Base-by-base conservation (phyloP, 2,329 filamentous ascomycete species). In the Geoglossum cookeanum region DNA sequence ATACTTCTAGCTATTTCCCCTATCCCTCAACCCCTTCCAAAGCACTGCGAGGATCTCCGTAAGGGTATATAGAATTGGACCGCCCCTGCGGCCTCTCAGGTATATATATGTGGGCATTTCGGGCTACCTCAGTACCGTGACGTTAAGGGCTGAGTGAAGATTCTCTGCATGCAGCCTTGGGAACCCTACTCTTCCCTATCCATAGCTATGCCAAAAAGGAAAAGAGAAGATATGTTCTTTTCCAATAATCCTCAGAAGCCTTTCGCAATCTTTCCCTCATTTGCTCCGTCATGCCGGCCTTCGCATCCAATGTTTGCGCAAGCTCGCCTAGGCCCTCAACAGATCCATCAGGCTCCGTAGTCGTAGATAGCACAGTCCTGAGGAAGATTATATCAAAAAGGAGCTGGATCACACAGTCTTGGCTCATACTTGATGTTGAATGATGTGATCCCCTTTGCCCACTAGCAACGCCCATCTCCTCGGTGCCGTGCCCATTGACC, bases 141-240 rank as follows among this genome's bases (percentile, higher is more conserved):
- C 22, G 22, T 22, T 22, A 1, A 22, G 22, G 22, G 22, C 22
- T 22, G 22, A 22, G 22, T 22, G 22, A 22, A 22, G 22, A 22
- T 22, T 22, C 22, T 22, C 22, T 22, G n/a, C n/a, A 22, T 22
- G 2, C 22, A 22, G 22, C 22, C 13, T 13, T 44, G n/a, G 6
- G 39, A 44, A 44, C 7, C 17, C 6, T 45, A 5, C 17, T 5
- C 22, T 45, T 11, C 22, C 42, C 42, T 5, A 45, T 17, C 15
- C 15, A 45, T 45, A 1, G 45, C 55, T 57, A 39, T 15, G 47
- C 56, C 9, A 96, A 70, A 58, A 94, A 71, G 1, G 85, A 88
- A 70, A 96, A 95, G 30, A 96, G 69, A 61, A 96, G 69, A 67
- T 79, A 83, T 9, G 86, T 92, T 64, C 85, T 80, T 72, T 84